Percentiles rank a stretch among this genome's conserved stretches.
These are phyloP conservation scores for Wickerhamiella pararugosa DNA, from an alignment of 1,139 yeast genomes.

Conservation along the genomic window DNA sequence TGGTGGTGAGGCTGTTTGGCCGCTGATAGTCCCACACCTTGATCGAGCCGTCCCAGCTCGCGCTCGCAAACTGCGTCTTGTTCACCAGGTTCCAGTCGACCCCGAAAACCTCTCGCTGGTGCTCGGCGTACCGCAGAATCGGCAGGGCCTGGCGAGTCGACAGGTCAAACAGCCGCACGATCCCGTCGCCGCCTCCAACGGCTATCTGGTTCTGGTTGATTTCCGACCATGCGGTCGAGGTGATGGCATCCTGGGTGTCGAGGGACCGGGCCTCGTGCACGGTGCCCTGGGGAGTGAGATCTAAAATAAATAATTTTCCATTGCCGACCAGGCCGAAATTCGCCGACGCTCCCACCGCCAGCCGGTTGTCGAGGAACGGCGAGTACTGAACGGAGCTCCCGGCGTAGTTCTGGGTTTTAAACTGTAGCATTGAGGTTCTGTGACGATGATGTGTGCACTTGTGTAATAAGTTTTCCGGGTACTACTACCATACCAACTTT, in stretches of 20 bases:
- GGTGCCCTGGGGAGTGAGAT: constrained; percentile 50
- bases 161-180: constrained; percentile 65
- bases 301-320: constrained; percentile 60
- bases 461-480: constrained; percentile 20
- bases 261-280: constrained; percentile 34
- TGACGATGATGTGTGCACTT: background rate
- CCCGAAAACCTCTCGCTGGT: constrained; percentile 70
- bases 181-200: constrained; percentile 83
- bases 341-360: constrained; percentile 84
- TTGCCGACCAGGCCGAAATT: constrained; percentile 92
- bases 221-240: constrained; percentile 85
- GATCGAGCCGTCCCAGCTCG: constrained; percentile 88
- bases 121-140: constrained; percentile 63
- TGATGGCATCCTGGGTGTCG: constrained; percentile 88
- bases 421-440: constrained; percentile 44
- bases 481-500: constrained; percentile 24
- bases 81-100: constrained; percentile 79
- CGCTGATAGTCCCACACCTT: constrained; percentile 60
- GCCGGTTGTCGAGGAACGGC: constrained; percentile 75
- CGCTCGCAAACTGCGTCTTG: constrained; percentile 52
- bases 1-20: constrained; percentile 42
- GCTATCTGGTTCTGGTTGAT: constrained; percentile 71
- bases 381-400: constrained; percentile 85
- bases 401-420: constrained; percentile 64
- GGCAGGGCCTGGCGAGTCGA: constrained; percentile 50